phyloP scores from a whole-genome alignment of 164 flowering plant genomes.

The Berberis thunbergii region DNA sequence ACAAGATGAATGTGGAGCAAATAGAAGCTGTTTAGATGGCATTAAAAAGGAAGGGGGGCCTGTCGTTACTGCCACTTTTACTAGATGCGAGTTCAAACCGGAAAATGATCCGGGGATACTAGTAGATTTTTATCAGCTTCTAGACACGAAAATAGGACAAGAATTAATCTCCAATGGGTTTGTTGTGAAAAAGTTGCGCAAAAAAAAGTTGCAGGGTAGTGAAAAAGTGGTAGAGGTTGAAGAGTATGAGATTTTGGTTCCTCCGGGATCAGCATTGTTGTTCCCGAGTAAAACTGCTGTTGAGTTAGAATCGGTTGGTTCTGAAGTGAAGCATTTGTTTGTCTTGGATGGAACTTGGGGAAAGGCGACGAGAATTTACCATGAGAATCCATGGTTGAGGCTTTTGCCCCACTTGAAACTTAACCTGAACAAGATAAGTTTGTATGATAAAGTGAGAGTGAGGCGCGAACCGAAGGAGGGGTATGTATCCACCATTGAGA shows the following conservation, averaged over 20 bases:
- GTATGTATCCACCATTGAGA: conserved; percentile 81
- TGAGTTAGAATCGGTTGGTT: conserved; percentile 24
- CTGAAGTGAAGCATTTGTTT: conserved; percentile 67
- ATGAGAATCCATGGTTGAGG: conserved; percentile 87
- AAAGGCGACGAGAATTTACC: conserved; percentile 72
- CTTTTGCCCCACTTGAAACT: conserved; percentile 72
- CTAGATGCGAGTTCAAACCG: conserved; percentile 26
- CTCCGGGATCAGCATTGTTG: conserved; percentile 60
- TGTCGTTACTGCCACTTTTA: conserved; percentile 25
- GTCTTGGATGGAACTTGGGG: conserved; percentile 94
- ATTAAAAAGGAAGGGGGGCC: conserved; percentile 11
- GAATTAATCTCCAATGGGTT: conserved; percentile 46
- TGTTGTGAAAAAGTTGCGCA: conserved; percentile 42
- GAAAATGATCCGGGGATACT: conserved; percentile 4
- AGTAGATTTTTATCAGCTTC: conserved; percentile 27
- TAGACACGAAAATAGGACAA: conserved; percentile 19
- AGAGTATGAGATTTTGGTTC: conserved; percentile 53
- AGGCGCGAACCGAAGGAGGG: conserved; percentile 70
- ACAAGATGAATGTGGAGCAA: too few species aligned
- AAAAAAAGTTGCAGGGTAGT: conserved; percentile 10
- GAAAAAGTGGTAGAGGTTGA: conserved; percentile 29
- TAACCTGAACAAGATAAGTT: conserved; percentile 46
- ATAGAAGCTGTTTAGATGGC: background rate
- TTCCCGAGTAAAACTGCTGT: conserved; percentile 56
- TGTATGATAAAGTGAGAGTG: conserved; percentile 50